These are phyloP conservation scores for Lactarius quietus DNA, from an alignment of 768 basidiomycete species.

Conservation along the genomic window DNA sequence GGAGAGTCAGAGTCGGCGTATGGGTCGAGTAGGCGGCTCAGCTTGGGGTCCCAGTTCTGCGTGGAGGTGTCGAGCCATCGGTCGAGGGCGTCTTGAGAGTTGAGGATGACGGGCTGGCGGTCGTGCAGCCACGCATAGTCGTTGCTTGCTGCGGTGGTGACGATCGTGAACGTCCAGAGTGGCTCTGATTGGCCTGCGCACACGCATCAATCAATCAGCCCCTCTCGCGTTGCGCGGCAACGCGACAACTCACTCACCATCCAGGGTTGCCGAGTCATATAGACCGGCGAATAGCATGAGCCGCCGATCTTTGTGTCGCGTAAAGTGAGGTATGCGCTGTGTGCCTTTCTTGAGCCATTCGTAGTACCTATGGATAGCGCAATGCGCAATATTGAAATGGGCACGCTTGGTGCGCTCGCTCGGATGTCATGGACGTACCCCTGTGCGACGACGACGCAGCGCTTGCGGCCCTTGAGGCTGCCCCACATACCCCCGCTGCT, in stretches of 20 bases:
- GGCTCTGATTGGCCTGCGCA: slow-evolving; percentile 48
- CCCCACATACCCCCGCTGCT: slow-evolving; percentile 83
- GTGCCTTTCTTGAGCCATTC: slow-evolving; percentile 91
- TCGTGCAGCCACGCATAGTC: slow-evolving; percentile 87
- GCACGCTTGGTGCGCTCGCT: background rate
- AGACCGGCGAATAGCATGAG: slow-evolving; percentile 87
- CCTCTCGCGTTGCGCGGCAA: background rate
- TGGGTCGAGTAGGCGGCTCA: slow-evolving; percentile 58
- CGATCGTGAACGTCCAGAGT: slow-evolving; percentile 82
- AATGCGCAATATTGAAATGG: too few species aligned
- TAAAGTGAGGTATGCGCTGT: slow-evolving; percentile 77
- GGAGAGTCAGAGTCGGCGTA: slow-evolving; percentile 47
- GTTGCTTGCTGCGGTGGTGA: slow-evolving; percentile 74
- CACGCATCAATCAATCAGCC: too few species aligned
- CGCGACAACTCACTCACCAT: slow-evolving; percentile 40
- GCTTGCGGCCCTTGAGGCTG: slow-evolving; percentile 71
- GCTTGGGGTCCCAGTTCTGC: slow-evolving; percentile 57
- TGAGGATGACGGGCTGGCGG: slow-evolving; percentile 81
- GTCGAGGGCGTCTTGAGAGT: slow-evolving; percentile 52
- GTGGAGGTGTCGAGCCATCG: slow-evolving; percentile 80
- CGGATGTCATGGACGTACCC: slow-evolving; percentile 44
- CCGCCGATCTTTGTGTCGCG: slow-evolving; percentile 56
- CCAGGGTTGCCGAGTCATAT: slow-evolving; percentile 68
- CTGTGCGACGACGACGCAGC: slow-evolving; percentile 82
- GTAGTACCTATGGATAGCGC: slow-evolving; percentile 62